These are phyloP conservation scores for Gracilaria gracilis DNA, from an alignment of 23 red algal species.

Conservation along the genomic window DNA sequence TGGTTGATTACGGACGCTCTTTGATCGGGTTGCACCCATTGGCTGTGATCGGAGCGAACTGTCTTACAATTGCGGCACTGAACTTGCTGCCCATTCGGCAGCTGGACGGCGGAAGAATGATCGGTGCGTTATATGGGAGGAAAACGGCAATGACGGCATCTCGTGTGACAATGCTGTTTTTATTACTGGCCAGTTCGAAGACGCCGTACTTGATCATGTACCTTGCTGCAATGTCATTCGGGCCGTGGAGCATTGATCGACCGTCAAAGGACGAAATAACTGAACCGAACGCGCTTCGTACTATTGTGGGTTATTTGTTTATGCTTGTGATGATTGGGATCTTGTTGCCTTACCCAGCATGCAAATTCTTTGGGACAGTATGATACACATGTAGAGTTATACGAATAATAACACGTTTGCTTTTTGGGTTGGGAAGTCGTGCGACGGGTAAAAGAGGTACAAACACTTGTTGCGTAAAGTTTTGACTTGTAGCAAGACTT, in stretches of 20 bases:
- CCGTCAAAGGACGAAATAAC: constrained; percentile 82
- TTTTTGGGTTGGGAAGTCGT: background rate
- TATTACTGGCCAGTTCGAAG: constrained; percentile 68
- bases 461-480: background rate
- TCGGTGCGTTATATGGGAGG: constrained; percentile 77
- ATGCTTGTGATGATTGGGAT: constrained; percentile 84
- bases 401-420: background rate
- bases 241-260: constrained; percentile 88
- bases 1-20: constrained; percentile 43
- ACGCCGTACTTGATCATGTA: constrained; percentile 76
- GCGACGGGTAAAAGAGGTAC: background rate
- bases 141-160: constrained; percentile 70
- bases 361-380: constrained; percentile 64
- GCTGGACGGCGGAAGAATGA: constrained; percentile 85
- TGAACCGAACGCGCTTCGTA: constrained; percentile 70
- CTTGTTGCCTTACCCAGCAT: constrained; percentile 70
- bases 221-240: constrained; percentile 73
- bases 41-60: constrained; percentile 79
- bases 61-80: constrained; percentile 75
- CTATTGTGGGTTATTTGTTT: constrained; percentile 75
- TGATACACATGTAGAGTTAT: background rate
- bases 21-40: constrained; percentile 81
- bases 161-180: constrained; percentile 77
- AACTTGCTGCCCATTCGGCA: constrained; percentile 86
- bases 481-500: background rate